Evolutionary conservation across 768 basidiomycete genomes (phyloP).

Genomic region (Peribolospora baueri): DNA sequence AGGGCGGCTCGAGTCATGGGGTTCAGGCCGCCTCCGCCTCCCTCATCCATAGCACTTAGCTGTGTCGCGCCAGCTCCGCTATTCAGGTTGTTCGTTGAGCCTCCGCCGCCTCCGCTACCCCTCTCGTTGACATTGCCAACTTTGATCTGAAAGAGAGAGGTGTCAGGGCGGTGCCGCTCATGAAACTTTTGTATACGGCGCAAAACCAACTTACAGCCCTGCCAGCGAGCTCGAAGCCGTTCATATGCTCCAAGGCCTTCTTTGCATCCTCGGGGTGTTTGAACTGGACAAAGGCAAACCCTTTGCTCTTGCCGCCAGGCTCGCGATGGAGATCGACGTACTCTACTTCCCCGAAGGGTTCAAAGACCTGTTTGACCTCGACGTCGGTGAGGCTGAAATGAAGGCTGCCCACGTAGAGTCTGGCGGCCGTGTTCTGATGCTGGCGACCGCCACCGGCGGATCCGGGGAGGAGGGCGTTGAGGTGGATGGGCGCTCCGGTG

Average conservation of each 20-base stretch:
- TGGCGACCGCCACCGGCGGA: slow-evolving; percentile 59
- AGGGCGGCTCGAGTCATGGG: slow-evolving; percentile 94
- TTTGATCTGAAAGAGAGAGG: slow-evolving; percentile 1
- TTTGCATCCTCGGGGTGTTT: slow-evolving; percentile 77
- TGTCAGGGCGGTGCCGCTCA: not conserved
- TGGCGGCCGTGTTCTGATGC: slow-evolving; percentile 27
- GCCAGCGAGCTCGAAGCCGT: slow-evolving; percentile 91
- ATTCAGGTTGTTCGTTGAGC: not conserved
- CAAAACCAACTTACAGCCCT: slow-evolving; percentile 20
- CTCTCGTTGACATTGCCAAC: slow-evolving; percentile 13
- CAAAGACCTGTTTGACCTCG: slow-evolving; percentile 96
- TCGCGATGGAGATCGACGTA: slow-evolving; percentile 96
- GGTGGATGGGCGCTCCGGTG: too few species aligned
- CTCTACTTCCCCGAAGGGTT: slow-evolving; percentile 92
- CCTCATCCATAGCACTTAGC: too few species aligned
- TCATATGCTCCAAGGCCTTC: slow-evolving; percentile 96
- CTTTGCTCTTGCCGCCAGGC: slow-evolving; percentile 84
- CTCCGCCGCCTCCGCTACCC: not conserved
- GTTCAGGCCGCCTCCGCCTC: slow-evolving; percentile 70
- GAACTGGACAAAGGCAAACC: slow-evolving; percentile 95
- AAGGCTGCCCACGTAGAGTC: slow-evolving; percentile 87
- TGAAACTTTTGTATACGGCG: not conserved
- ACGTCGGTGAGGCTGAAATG: slow-evolving; percentile 92
- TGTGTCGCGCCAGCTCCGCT: not conserved
- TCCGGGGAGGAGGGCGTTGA: slow-evolving; percentile 20